Conservation (phyloP, 2,329 filamentous ascomycete genomes). For the Colletotrichum gloeosporioides region DNA sequence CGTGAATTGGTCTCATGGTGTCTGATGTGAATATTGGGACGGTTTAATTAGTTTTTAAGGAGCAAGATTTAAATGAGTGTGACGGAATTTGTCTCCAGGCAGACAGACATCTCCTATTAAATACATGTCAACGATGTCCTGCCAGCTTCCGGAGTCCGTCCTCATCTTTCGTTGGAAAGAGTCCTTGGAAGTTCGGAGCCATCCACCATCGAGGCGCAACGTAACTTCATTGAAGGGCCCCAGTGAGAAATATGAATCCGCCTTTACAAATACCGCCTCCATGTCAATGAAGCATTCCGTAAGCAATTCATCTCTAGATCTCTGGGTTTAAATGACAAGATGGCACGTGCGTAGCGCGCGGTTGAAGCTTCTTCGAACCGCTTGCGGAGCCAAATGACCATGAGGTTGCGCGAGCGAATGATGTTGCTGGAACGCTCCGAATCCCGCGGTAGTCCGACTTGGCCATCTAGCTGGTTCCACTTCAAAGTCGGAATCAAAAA, state of each 20-base stretch:
- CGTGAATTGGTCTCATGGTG: background rate
- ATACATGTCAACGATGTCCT: background rate
- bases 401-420: background rate
- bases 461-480: background rate
- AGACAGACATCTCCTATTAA: background rate
- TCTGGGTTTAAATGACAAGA: background rate
- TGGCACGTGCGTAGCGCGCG: background rate
- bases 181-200: background rate
- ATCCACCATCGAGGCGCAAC: background rate
- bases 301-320: background rate
- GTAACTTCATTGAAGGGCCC: background rate
- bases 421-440: background rate
- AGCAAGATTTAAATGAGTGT: background rate
- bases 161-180: background rate
- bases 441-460: background rate
- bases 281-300: background rate
- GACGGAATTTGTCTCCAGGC: fast-evolving
- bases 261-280: background rate
- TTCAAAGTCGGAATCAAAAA: background rate
- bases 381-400: background rate
- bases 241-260: background rate
- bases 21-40: background rate
- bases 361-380: background rate
- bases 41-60: fast-evolving
- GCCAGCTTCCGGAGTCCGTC: fast-evolving